Conservation (phyloP, 208 protist genomes). For the Balamuthia mandrillaris region DNA sequence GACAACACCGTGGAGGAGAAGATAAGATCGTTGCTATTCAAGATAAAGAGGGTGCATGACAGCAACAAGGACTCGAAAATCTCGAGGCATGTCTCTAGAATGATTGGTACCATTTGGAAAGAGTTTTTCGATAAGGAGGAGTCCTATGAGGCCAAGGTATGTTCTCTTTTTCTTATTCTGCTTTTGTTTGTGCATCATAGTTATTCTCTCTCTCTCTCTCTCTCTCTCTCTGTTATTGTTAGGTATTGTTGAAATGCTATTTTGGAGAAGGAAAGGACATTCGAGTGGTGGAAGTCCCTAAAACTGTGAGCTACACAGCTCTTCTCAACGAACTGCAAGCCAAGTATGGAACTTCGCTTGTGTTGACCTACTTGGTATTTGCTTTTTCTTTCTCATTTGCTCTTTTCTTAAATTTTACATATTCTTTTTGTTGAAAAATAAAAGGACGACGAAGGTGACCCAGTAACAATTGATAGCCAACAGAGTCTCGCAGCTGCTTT, state of each 20-base stretch:
- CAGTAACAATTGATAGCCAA: not conserved
- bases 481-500: not conserved
- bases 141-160: not conserved
- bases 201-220: too few relatives aligned
- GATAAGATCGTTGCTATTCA: not conserved
- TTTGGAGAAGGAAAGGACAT: constrained; percentile 12
- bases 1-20: not conserved
- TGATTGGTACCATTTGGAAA: not conserved
- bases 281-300: not conserved
- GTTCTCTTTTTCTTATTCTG: too few relatives aligned
- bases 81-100: not conserved
- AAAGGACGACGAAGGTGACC: constrained; percentile 12
- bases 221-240: too few relatives aligned
- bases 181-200: too few relatives aligned
- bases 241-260: too few relatives aligned
- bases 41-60: constrained; percentile 2
- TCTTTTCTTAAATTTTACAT: not conserved
- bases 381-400: not conserved
- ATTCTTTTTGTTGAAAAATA: too few relatives aligned
- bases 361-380: constrained; percentile 2
- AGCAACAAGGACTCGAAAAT: not conserved
- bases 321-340: not conserved
- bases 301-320: not conserved
- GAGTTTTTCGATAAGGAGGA: not conserved
- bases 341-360: not conserved